Percentiles rank a stretch among this genome's conserved stretches.
Evolutionary conservation across 2,329 filamentous ascomycete species (phyloP).

Genomic region (Escovopsis sp.): DNA sequence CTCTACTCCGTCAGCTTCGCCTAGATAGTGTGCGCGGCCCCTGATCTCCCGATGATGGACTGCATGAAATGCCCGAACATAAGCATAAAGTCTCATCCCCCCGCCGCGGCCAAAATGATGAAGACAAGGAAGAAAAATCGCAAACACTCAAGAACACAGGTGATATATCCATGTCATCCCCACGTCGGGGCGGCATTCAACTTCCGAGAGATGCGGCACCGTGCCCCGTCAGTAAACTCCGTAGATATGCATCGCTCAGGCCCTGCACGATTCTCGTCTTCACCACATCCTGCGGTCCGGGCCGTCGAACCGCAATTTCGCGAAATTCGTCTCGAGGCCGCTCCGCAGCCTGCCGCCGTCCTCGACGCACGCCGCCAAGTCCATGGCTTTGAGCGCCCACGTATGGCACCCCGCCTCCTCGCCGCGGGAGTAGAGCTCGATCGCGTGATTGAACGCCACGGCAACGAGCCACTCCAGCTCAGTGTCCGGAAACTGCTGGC

Average conservation of each 20-base stretch:
- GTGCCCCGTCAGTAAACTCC: no score
- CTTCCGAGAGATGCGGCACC: no score
- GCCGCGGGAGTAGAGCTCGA: slow-evolving; percentile 47
- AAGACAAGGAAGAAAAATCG: no score
- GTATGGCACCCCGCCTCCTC: slow-evolving; percentile 38
- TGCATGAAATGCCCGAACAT: slow-evolving; percentile 2
- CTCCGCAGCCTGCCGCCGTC: slow-evolving; percentile 36
- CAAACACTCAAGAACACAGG: no score
- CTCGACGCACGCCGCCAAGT: slow-evolving; percentile 41
- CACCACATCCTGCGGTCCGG: not conserved
- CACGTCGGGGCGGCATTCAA: no score
- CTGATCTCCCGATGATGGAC: not conserved
- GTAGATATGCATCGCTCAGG: no score
- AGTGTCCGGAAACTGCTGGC: slow-evolving; percentile 41
- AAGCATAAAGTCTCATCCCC: no score
- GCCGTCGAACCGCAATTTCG: slow-evolving; percentile 20
- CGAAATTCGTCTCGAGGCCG: slow-evolving; percentile 29
- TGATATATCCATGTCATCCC: no score
- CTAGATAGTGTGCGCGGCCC: not conserved
- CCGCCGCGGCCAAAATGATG: no score
- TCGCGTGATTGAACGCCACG: slow-evolving; percentile 52
- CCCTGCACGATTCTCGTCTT: no score
- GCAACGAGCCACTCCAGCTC: slow-evolving; percentile 68
- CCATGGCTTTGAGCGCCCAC: slow-evolving; percentile 51
- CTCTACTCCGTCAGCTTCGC: no score